A percentile compares a stretch with the other conserved stretches of the same genome.
phyloP scores from a whole-genome alignment of 208 protist species.

The Endotrypanum monterogeii region DNA sequence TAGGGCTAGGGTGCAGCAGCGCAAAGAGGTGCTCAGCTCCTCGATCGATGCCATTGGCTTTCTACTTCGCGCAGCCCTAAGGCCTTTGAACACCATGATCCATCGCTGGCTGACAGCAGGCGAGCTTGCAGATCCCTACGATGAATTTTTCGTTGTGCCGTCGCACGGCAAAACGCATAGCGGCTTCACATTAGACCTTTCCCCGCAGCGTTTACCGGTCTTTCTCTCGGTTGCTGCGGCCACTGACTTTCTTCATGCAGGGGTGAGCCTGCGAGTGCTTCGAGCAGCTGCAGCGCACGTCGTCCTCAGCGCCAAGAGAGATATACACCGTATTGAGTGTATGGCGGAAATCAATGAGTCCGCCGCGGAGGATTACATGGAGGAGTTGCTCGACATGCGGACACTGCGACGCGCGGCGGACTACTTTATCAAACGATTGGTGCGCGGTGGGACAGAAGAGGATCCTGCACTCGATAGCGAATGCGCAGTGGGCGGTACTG shows the following conservation, averaged over 20 bases:
- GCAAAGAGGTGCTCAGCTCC: constrained; percentile 26
- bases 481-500: not conserved
- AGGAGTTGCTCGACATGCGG: constrained; percentile 33
- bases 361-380: constrained; percentile 30
- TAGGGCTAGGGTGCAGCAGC: constrained; percentile 7
- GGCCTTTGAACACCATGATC: constrained; percentile 68
- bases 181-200: constrained; percentile 67
- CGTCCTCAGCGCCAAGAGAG: constrained; percentile 29
- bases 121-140: constrained; percentile 61
- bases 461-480: not conserved
- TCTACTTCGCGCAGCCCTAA: constrained; percentile 51
- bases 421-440: constrained; percentile 24
- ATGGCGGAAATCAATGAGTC: constrained; percentile 22
- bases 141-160: constrained; percentile 89
- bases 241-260: constrained; percentile 53
- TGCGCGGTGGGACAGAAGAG: constrained; percentile 17
- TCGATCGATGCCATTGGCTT: constrained; percentile 58
- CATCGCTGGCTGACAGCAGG: constrained; percentile 62
- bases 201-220: constrained; percentile 62
- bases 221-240: constrained; percentile 70
- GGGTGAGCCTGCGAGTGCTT: constrained; percentile 73
- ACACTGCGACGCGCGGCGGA: constrained; percentile 30
- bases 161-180: constrained; percentile 57
- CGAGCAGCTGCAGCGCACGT: constrained; percentile 66
- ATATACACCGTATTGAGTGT: constrained; percentile 28